Evolutionary conservation across 768 basidiomycete genomes (phyloP).

Genomic region (Cystoderma amianthinum): DNA sequence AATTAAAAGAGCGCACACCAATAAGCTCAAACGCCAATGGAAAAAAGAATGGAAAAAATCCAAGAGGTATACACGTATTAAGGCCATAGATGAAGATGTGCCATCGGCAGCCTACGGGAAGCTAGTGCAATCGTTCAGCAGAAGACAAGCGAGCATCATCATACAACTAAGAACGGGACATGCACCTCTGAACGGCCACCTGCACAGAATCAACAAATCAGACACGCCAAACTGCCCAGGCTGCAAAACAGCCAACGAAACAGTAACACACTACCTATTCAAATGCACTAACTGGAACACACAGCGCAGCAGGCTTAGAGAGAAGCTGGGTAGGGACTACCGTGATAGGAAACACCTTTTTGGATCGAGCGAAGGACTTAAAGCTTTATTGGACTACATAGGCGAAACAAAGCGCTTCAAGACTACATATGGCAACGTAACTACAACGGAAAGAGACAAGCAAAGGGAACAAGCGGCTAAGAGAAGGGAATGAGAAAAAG

Average conservation of each 20-base stretch:
- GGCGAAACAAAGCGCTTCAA: too few species aligned
- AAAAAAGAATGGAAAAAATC: slow-evolving; percentile 2
- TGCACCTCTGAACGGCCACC: too few species aligned
- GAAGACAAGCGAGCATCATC: slow-evolving; percentile 13
- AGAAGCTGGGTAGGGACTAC: too few species aligned
- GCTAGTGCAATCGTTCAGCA: slow-evolving; percentile 2
- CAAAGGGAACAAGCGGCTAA: too few species aligned
- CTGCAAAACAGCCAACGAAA: slow-evolving; percentile 16
- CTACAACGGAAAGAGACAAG: too few species aligned
- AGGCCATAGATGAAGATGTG: slow-evolving; percentile 4
- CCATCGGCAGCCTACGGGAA: slow-evolving; percentile 10
- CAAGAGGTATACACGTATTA: slow-evolving; percentile 4
- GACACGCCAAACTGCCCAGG: slow-evolving; percentile 17
- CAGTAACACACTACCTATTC: slow-evolving; percentile 19
- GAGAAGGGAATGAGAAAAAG: too few species aligned
- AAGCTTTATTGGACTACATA: too few species aligned
- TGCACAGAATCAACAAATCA: slow-evolving; percentile 14
- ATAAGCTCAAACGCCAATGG: slow-evolving; percentile 4
- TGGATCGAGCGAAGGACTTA: too few species aligned
- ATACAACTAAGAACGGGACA: slow-evolving; percentile 22
- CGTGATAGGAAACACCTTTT: too few species aligned
- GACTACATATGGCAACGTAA: too few species aligned
- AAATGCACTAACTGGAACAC: too few species aligned
- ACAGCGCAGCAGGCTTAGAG: too few species aligned
- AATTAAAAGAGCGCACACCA: slow-evolving; percentile 3